Evolutionary conservation across 2,329 filamentous ascomycete species (phyloP).

Genomic region (Fusarium sp.): DNA sequence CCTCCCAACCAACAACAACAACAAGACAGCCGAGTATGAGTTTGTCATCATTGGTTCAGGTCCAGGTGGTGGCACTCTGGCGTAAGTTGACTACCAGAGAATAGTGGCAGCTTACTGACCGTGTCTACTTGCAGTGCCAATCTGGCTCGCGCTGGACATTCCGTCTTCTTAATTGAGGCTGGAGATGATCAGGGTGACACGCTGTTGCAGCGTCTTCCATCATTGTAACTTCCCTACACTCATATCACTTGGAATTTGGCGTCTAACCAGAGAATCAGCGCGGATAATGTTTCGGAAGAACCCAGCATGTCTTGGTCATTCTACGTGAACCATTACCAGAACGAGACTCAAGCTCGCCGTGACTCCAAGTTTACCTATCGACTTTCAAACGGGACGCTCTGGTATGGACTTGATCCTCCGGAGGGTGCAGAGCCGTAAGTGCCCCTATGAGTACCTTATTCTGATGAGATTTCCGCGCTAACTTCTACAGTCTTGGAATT

Average conservation of each 20-base stretch:
- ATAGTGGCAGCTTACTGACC: neutral
- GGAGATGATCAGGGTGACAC: constrained; percentile 59
- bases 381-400: constrained; percentile 27
- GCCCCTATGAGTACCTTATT: neutral
- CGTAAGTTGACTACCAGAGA: constrained; percentile 36
- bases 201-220: constrained; percentile 23
- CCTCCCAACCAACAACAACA: neutral
- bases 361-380: constrained; percentile 38
- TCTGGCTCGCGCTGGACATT: constrained; percentile 62
- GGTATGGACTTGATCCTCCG: constrained; percentile 46
- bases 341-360: constrained; percentile 30
- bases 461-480: accelerated
- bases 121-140: constrained; percentile 46
- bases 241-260: too few relatives aligned
- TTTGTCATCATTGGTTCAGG: constrained; percentile 67
- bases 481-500: constrained; percentile 22
- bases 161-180: constrained; percentile 64
- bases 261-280: constrained; percentile 3
- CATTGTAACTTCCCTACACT: constrained; percentile 9
- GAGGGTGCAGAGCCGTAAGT: constrained; percentile 38
- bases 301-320: constrained; percentile 59
- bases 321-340: constrained; percentile 65
- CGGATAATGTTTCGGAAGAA: constrained; percentile 17
- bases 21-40: constrained; percentile 52
- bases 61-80: constrained; percentile 61